phyloP scores from a whole-genome alignment of 805 yeast species.

The Barnettozyma pratensis region DNA sequence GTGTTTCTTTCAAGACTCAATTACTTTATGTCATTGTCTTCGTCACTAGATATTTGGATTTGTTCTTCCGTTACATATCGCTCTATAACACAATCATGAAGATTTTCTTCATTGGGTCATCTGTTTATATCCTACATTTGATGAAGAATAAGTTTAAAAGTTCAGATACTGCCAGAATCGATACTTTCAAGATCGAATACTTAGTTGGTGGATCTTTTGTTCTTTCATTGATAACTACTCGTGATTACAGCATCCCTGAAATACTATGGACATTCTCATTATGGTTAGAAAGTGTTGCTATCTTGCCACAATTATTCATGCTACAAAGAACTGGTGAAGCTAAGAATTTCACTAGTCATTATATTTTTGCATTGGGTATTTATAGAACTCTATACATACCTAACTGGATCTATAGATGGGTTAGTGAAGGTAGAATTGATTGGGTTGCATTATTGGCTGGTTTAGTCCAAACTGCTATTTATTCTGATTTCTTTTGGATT shows the following conservation, averaged over 20 bases:
- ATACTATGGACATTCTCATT: slow-evolving; percentile 82
- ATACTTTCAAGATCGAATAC: slow-evolving; percentile 71
- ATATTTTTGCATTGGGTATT: slow-evolving; percentile 87
- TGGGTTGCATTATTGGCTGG: slow-evolving; percentile 74
- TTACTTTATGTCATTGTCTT: slow-evolving; percentile 69
- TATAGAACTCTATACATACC: slow-evolving; percentile 89
- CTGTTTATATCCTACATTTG: slow-evolving; percentile 68
- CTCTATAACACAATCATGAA: slow-evolving; percentile 80
- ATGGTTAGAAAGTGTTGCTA: slow-evolving; percentile 92
- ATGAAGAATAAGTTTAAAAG: slow-evolving; percentile 58
- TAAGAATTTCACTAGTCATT: slow-evolving; percentile 81
- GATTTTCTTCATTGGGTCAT: slow-evolving; percentile 69
- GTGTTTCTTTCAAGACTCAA: slow-evolving; percentile 89
- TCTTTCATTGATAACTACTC: slow-evolving; percentile 58
- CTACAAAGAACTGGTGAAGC: slow-evolving; percentile 87
- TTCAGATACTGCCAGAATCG: slow-evolving; percentile 50
- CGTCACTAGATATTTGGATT: slow-evolving; percentile 57
- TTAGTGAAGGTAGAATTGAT: slow-evolving; percentile 57
- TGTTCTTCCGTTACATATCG: slow-evolving; percentile 46
- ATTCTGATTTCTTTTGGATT: slow-evolving; percentile 93
- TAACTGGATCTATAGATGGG: slow-evolving; percentile 90
- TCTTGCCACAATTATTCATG: slow-evolving; percentile 88
- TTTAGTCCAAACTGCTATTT: slow-evolving; percentile 75
- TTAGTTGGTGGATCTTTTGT: slow-evolving; percentile 59
- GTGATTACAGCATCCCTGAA: slow-evolving; percentile 57